phyloP scores from a whole-genome alignment of 805 yeast species.

The Metschnikowia arizonensis region DNA sequence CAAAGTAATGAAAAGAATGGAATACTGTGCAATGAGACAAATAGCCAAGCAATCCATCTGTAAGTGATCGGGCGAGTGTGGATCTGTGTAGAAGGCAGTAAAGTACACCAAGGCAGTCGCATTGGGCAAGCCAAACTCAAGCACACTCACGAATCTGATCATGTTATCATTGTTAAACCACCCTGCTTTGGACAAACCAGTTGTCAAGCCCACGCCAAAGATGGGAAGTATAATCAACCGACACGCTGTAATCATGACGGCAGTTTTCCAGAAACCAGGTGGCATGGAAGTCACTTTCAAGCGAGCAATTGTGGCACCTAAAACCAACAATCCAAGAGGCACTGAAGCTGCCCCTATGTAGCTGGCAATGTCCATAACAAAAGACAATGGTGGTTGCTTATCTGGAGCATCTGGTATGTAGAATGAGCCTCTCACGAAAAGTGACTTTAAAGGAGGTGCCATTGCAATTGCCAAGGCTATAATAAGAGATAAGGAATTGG shows the following conservation, averaged over 20 bases:
- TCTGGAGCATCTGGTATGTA: constrained; percentile 79
- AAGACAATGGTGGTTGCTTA: constrained; percentile 73
- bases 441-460: constrained; percentile 63
- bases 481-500: constrained; percentile 70
- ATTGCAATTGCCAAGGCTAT: constrained; percentile 63
- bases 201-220: constrained; percentile 58
- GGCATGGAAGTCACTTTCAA: constrained; percentile 58
- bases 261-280: constrained; percentile 66
- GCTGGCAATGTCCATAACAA: constrained; percentile 72
- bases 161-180: constrained; percentile 62
- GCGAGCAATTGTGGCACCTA: constrained; percentile 87
- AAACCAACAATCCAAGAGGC: constrained; percentile 74
- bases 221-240: constrained; percentile 73
- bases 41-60: constrained; percentile 88
- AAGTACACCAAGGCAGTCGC: constrained; percentile 86
- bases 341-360: constrained; percentile 87
- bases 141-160: constrained; percentile 66
- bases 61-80: constrained; percentile 43
- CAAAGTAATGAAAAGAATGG: constrained; percentile 59
- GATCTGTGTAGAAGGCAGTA: constrained; percentile 83
- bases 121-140: constrained; percentile 77
- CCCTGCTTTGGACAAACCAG: constrained; percentile 56
- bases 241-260: constrained; percentile 50
- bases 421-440: constrained; percentile 52
- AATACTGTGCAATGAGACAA: constrained; percentile 69